Evolutionary conservation across 768 basidiomycete genomes (phyloP).

Genomic region (Amanita rimosa): DNA sequence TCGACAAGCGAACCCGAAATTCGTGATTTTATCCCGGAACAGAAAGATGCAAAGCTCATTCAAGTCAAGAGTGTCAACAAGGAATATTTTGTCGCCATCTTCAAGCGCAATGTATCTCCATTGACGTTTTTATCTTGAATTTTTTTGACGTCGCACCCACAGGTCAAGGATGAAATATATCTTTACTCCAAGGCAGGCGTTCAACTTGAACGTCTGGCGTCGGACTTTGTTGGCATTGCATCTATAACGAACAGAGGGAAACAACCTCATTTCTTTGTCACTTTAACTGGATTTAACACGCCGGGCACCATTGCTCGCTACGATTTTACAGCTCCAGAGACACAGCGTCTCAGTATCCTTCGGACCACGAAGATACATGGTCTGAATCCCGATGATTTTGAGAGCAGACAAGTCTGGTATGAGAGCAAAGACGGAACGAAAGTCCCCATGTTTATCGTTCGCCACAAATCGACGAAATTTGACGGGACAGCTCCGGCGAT

Average conservation of each 20-base stretch:
- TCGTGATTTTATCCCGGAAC: neutral
- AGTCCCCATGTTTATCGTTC: slow-evolving; percentile 79
- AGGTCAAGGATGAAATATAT: slow-evolving; percentile 4
- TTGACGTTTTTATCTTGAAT: neutral
- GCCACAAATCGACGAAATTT: slow-evolving; percentile 54
- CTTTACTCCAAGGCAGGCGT: slow-evolving; percentile 1
- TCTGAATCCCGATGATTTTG: slow-evolving; percentile 56
- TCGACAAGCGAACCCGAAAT: neutral
- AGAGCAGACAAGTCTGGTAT: slow-evolving; percentile 60
- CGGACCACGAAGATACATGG: slow-evolving; percentile 39
- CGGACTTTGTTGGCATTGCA: neutral
- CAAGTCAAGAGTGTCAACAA: slow-evolving; percentile 1
- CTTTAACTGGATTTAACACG: neutral
- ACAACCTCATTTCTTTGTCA: slow-evolving; percentile 2
- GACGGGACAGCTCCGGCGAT: slow-evolving; percentile 70
- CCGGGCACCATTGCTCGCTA: neutral
- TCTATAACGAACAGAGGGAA: neutral
- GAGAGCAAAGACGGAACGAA: slow-evolving; percentile 66
- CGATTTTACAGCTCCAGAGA: slow-evolving; percentile 1
- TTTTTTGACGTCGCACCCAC: neutral
- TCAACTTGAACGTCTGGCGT: neutral
- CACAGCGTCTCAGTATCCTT: neutral
- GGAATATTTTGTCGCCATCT: neutral
- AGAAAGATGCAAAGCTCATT: slow-evolving; percentile 1
- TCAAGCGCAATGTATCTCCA: slow-evolving; percentile 1